Evolutionary conservation across 805 yeast species (phyloP), one percentile per base, ranked within the genome.

Genomic region (Candida peoriensis): DNA sequence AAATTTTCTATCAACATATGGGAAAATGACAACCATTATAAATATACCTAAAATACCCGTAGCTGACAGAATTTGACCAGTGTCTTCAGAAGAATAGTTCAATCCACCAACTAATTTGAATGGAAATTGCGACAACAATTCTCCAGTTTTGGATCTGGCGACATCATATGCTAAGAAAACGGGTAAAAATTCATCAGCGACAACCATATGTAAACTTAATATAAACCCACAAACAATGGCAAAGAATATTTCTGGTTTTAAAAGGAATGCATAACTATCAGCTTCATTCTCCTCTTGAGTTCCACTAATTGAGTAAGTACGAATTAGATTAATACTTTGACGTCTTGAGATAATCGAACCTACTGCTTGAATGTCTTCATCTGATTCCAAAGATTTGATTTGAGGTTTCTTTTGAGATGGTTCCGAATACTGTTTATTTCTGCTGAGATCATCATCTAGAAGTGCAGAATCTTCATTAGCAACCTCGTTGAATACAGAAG

Each of bases 21-120:
- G 82, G 51, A 68, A 76, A 5, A 74, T 45, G 29, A 76, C 56
- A 30, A 74, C 36, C 27, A 77, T 68, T 29, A 71, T 58, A 29
- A 72, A 44, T 13, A 72, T 68, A 6, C 81, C 81, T 25, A 69
- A 58, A 12, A 71, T 46, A n/a, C 81, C 82, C 2, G 76, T 70
- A 2, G 64, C 40, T 6, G 81, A 72, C 22, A 76, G 55, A 33
- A 75, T 47, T 3, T 60, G 47, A 30, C 81, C 83, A 19, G 76
- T 74, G 17, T 64, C 62, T 33, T 58, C 57, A 2, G 77, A 57
- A 15, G 52, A 43, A 49, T 61, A 66, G 6, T 74, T 76, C 40
- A 76, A 58, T 1, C 82, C 82, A 24, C 82, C 82, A 23, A 53
- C 48, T 15, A 73, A 54, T 20, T 46, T 53, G 55, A 67, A 65